A percentile compares a stretch with the other conserved stretches of the same genome.
phyloP scores from a whole-genome alignment of 1,284 basidiomycete genomes.

The Apiotrichum brassicae region DNA sequence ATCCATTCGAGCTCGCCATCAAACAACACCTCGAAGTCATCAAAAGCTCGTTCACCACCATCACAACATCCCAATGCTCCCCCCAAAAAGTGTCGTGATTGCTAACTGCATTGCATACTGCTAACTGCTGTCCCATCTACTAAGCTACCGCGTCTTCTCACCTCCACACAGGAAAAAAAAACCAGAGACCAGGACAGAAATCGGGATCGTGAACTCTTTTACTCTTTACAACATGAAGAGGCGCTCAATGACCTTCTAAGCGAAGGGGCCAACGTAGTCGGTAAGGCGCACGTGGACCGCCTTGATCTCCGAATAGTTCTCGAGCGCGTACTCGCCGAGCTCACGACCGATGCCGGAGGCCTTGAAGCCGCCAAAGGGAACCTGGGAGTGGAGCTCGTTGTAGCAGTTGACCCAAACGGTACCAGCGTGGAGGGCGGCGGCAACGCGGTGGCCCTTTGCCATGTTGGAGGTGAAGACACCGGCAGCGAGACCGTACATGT shows the following conservation, averaged over 20 bases:
- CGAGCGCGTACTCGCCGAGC: conserved; percentile 67
- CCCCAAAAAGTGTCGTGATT: too few species aligned
- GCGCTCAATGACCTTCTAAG: too few species aligned
- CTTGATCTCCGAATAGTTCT: conserved; percentile 65
- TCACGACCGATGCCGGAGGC: conserved; percentile 13
- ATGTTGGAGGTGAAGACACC: conserved; percentile 79
- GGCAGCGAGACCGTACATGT: conserved; percentile 76
- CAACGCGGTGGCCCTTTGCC: conserved; percentile 64
- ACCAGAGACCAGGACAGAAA: neutral
- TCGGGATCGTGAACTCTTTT: too few species aligned
- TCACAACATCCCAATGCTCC: too few species aligned
- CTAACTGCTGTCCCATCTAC: neutral
- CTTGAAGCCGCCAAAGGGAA: conserved; percentile 88
- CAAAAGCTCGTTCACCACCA: too few species aligned
- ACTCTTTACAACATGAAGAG: too few species aligned
- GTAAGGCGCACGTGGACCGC: conserved; percentile 67
- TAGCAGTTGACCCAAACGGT: conserved; percentile 62
- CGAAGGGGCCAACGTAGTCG: conserved; percentile 16
- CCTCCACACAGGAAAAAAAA: neutral
- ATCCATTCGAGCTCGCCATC: too few species aligned
- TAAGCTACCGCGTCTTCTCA: neutral
- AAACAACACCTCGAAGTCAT: too few species aligned
- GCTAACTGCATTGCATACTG: neutral
- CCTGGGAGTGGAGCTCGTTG: conserved; percentile 58
- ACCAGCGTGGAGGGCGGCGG: conserved; percentile 73